Conservation (phyloP, 495 filamentous ascomycete genomes). For the Platismatia glauca region DNA sequence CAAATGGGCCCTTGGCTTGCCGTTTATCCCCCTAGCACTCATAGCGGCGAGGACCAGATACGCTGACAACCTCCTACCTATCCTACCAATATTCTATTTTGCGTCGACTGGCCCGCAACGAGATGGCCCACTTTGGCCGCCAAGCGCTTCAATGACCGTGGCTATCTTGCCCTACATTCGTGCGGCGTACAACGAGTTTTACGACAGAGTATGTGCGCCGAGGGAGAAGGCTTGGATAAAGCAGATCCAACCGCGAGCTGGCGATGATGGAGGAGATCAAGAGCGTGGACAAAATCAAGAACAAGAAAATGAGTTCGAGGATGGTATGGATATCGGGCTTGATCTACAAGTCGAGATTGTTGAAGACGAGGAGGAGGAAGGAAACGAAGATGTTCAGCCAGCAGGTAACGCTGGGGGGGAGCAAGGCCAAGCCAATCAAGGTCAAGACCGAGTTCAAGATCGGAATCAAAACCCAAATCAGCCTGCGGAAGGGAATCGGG, state of each 20-base stretch:
- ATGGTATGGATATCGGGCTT: slow-evolving; percentile 28
- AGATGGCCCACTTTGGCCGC: slow-evolving; percentile 57
- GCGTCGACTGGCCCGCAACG: slow-evolving; percentile 38
- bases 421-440: slow-evolving; percentile 24
- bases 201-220: slow-evolving; percentile 52
- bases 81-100: slow-evolving; percentile 56
- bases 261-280: slow-evolving; percentile 31
- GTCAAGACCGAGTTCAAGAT: not conserved
- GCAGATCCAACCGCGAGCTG: slow-evolving; percentile 54
- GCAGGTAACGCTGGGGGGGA: slow-evolving; percentile 25
- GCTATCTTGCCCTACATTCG: slow-evolving; percentile 59
- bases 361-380: slow-evolving; percentile 37
- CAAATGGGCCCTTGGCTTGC: slow-evolving; percentile 44
- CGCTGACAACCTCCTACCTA: slow-evolving; percentile 50
- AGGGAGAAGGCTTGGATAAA: slow-evolving; percentile 57
- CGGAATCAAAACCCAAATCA: slow-evolving; percentile 9
- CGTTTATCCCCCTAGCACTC: slow-evolving; percentile 53
- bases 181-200: slow-evolving; percentile 55
- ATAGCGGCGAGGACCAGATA: slow-evolving; percentile 51
- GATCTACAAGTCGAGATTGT: slow-evolving; percentile 35
- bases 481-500: not conserved
- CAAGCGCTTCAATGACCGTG: slow-evolving; percentile 62
- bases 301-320: slow-evolving; percentile 29
- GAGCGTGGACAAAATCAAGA: slow-evolving; percentile 31
- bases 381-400: slow-evolving; percentile 31